Base-by-base conservation (phyloP, 2,329 filamentous ascomycete species). In the Xylaria sp. region DNA sequence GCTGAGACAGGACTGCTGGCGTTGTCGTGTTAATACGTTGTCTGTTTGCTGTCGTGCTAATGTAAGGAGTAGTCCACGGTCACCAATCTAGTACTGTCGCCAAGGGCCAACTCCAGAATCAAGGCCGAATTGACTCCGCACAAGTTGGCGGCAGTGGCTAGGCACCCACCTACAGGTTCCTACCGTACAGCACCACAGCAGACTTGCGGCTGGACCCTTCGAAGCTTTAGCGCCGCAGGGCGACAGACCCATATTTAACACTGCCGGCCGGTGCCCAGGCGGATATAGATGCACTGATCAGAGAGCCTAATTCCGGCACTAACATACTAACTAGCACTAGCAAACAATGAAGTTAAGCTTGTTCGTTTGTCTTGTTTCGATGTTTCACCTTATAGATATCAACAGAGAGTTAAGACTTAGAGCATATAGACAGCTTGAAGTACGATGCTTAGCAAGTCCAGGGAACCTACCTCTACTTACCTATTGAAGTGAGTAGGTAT, bases 261-360 rank as follows among this genome's bases (percentile, higher is more conserved):
- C 56, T 61, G 57, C 57, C 57, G 64, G 39, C 64, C 41, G 39
- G 64, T 66, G 56, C 44, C 51, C 51, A 57, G 28, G 28, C 1
- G 18, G 28, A 10, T 37, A 10, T 37, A 37, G 34, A 37, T 37
- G 10, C 34, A 10, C 34, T 37, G 7, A 8, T 37, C 10, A 37
- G 8, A 34, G 32, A 9, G 32, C 32, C 32, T 5, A 34, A 34
- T 34, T 34, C 5, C 32, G 32, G 32, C 32, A 34, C 32, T 34
- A 34, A 34, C 32, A 34, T 2, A 25, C 32, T 34, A 34, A 25
- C 32, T 34, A 34, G 32, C 32, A 34, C 23, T 28, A 28, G 28
- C 28, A 28, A 28, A 37, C 34, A 37, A 37, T 37, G 34, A 37
- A 37, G 34, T 10, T 10, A 37, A 37, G 34, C 34, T 37, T 37